Evolutionary conservation across 2,329 filamentous ascomycete species (phyloP).

Genomic region (Ustilaginoidea virens): DNA sequence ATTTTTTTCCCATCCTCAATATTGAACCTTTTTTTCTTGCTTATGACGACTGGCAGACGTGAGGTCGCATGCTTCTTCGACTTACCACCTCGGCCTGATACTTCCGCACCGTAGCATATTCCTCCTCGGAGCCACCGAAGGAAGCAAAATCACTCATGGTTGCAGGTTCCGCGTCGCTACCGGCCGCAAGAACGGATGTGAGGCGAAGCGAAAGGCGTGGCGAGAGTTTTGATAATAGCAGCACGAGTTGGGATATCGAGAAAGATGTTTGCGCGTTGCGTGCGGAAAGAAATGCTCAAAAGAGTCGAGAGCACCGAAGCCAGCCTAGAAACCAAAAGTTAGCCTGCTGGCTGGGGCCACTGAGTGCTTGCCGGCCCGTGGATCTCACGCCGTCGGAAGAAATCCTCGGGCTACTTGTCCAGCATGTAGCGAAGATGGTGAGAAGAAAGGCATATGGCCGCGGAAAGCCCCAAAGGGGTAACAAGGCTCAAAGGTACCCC

Average conservation of each 20-base stretch:
- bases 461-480: no score
- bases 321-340: no score
- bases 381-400: no score
- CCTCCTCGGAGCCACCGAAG: constrained; percentile 62
- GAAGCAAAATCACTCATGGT: constrained; percentile 55
- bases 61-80: constrained; percentile 3
- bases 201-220: background rate
- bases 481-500: no score
- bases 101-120: constrained; percentile 69
- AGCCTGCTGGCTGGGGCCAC: no score
- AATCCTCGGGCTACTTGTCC: no score
- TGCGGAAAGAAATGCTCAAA: constrained; percentile 3
- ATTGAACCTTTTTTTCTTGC: no score
- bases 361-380: no score
- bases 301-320: no score
- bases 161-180: constrained; percentile 5
- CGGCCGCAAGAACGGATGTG: background rate
- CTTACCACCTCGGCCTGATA: constrained; percentile 61
- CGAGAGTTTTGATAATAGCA: background rate
- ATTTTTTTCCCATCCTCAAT: no score
- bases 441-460: no score
- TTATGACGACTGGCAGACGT: background rate
- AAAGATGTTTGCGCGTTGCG: constrained; percentile 2
- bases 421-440: no score
- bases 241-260: background rate